These are phyloP conservation scores for Dactylellina cionopaga DNA, from an alignment of 2,329 filamentous ascomycete species.

Conservation along the genomic window DNA sequence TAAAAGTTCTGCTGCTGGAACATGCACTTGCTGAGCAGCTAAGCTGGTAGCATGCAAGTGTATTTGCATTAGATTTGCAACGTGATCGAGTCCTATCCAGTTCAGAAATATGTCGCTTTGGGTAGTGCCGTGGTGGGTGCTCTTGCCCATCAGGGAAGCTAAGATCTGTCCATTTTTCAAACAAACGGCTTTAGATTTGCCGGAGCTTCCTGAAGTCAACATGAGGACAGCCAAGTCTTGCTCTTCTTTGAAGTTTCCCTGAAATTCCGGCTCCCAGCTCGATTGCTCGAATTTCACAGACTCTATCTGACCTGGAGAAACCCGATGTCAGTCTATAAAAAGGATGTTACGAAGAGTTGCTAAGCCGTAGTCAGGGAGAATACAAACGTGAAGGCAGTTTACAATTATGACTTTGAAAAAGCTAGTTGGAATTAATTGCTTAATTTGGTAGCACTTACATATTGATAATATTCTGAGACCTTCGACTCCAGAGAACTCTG, in stretches of 20 bases:
- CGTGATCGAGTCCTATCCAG: slow-evolving; percentile 68
- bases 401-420: no score
- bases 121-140: slow-evolving; percentile 55
- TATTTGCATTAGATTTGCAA: slow-evolving; percentile 66
- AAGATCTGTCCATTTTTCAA: slow-evolving; percentile 63
- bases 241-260: slow-evolving; percentile 43
- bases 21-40: slow-evolving; percentile 64
- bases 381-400: no score
- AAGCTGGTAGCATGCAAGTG: slow-evolving; percentile 65
- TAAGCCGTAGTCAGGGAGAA: no score
- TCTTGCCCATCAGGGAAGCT: slow-evolving; percentile 62
- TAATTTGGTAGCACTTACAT: no score
- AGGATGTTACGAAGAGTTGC: no score
- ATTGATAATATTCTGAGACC: no score
- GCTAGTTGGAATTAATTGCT: no score
- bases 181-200: slow-evolving; percentile 65
- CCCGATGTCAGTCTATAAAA: no score
- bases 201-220: slow-evolving; percentile 68
- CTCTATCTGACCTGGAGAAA: no score
- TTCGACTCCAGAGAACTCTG: no score
- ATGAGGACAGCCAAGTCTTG: slow-evolving; percentile 61
- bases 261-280: no score
- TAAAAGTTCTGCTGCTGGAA: slow-evolving; percentile 62
- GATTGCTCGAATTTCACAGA: no score
- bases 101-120: slow-evolving; percentile 61